Evolutionary conservation across 202 grass and related monocot genomes (phyloP).

Genomic region (Thinopyrum obtusiflorum): DNA sequence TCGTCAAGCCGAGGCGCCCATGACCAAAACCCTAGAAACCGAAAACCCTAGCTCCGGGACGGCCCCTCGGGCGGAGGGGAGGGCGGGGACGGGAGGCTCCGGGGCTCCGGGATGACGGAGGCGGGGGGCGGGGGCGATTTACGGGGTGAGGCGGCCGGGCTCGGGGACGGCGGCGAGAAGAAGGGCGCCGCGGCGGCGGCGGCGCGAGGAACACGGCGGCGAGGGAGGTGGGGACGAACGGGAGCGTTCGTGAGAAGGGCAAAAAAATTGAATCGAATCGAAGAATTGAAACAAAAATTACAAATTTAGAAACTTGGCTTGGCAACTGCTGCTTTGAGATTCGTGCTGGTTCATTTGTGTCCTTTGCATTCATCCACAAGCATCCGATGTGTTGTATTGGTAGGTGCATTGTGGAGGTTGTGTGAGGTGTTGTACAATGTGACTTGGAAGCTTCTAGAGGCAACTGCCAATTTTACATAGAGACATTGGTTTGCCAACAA

Average conservation of each 20-base stretch:
- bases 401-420: neutral
- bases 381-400: neutral
- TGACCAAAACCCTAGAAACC: constrained; percentile 51
- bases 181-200: constrained; percentile 18
- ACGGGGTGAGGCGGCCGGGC: neutral
- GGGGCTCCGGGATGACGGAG: neutral
- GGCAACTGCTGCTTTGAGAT: neutral
- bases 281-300: constrained; percentile 31
- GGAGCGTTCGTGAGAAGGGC: constrained; percentile 20
- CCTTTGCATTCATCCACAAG: neutral
- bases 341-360: neutral
- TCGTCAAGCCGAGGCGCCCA: constrained; percentile 16
- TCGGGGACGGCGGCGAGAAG: constrained; percentile 12
- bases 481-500: no score
- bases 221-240: constrained; percentile 9
- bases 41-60: constrained; percentile 24
- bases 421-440: no score
- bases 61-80: neutral
- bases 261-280: neutral
- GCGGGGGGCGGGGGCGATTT: neutral
- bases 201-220: constrained; percentile 46
- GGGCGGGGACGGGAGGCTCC: neutral
- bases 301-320: neutral
- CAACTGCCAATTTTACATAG: neutral
- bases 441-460: neutral